Percentiles rank a stretch among this genome's conserved stretches.
Conservation (phyloP, 805 yeast species). For the Sungouiozyma intestinalis region DNA sequence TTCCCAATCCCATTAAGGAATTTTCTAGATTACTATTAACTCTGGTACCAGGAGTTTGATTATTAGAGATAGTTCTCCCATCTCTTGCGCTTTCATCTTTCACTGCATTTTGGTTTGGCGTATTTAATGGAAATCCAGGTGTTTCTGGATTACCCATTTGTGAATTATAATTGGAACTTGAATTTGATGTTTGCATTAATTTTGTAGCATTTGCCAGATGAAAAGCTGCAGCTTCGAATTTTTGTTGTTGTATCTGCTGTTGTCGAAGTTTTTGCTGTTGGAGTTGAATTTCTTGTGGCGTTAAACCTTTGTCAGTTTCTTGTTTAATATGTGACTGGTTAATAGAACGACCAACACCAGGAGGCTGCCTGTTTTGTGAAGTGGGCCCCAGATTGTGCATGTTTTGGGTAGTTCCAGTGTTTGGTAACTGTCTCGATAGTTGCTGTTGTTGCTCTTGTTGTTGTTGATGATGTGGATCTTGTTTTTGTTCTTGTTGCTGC, state of each 20-base stretch:
- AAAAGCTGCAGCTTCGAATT: conserved; percentile 26
- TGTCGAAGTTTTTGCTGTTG: conserved; percentile 28
- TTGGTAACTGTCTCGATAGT: conserved; percentile 1
- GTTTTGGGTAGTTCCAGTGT: background rate
- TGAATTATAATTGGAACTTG: conserved; percentile 1
- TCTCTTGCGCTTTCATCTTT: background rate
- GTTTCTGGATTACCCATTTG: background rate
- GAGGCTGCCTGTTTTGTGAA: background rate
- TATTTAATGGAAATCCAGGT: background rate
- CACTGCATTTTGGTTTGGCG: background rate
- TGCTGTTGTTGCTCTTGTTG: conserved; percentile 2
- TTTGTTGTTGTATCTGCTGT: conserved; percentile 27
- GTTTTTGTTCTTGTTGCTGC: conserved; percentile 7
- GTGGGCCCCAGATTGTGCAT: background rate
- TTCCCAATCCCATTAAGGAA: background rate
- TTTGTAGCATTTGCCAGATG: conserved; percentile 26
- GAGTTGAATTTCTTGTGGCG: conserved; percentile 27
- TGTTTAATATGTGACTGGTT: conserved; percentile 1
- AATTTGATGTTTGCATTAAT: conserved; percentile 17
- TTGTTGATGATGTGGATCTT: conserved; percentile 2
- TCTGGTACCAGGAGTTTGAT: background rate
- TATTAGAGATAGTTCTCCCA: background rate
- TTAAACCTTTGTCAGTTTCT: conserved; percentile 16
- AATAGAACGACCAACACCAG: background rate
- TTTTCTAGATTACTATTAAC: background rate